These are phyloP conservation scores for Salix exigua DNA, from an alignment of 345 rosid genomes.

Conservation along the genomic window DNA sequence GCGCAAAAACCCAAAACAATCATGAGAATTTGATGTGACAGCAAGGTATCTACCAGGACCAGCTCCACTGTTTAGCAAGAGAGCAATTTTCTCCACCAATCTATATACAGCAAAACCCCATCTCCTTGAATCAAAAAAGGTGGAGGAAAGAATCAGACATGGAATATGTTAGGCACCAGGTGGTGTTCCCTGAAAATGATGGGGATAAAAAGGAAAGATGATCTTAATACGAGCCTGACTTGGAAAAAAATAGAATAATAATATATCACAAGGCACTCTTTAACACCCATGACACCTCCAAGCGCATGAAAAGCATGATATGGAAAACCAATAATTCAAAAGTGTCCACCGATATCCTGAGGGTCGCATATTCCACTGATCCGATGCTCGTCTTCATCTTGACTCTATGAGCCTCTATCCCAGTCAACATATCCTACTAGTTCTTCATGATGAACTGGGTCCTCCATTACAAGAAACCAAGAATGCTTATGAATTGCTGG, in stretches of 20 bases:
- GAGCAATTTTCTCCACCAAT: constrained; percentile 55
- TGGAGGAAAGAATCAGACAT: constrained; percentile 53
- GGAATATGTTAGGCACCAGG: constrained; percentile 59
- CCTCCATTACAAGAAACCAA: constrained; percentile 29
- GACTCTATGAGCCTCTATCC: constrained; percentile 55
- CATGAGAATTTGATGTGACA: constrained; percentile 50
- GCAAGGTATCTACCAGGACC: constrained; percentile 41
- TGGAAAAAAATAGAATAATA: not conserved
- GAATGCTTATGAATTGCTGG: constrained; percentile 77
- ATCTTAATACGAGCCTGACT: constrained; percentile 4
- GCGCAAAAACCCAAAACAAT: constrained; percentile 66
- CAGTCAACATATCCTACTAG: constrained; percentile 61
- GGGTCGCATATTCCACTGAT: constrained; percentile 53
- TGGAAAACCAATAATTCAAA: constrained; percentile 80
- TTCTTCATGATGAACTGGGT: constrained; percentile 51
- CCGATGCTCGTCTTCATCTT: constrained; percentile 46
- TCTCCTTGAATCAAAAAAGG: constrained; percentile 76
- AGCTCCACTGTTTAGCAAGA: constrained; percentile 39
- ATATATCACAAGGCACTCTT: constrained; percentile 1
- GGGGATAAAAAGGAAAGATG: not conserved
- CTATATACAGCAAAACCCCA: constrained; percentile 65
- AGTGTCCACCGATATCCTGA: constrained; percentile 85
- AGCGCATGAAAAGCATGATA: constrained; percentile 75
- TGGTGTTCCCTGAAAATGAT: constrained; percentile 67
- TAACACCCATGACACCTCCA: constrained; percentile 54